Conservation (phyloP, 352 stramenopile species). For the Globisporangium canariense region DNA sequence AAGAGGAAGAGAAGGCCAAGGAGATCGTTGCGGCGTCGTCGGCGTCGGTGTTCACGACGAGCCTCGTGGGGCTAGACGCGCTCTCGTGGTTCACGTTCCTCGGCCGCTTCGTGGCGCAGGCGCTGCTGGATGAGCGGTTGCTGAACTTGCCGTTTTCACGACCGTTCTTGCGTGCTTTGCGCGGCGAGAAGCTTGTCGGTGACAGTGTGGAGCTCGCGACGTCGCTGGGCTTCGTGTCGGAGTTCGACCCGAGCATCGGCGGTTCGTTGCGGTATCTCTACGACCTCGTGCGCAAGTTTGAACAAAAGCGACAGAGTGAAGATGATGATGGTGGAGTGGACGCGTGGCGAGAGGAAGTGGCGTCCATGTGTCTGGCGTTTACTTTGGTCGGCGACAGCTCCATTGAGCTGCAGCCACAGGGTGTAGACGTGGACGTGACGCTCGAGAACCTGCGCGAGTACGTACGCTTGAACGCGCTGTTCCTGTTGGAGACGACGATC, state of each 20-base stretch:
- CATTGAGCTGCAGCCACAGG: slow-evolving; percentile 49
- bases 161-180: slow-evolving; percentile 62
- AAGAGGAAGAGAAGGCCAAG: slow-evolving; percentile 11
- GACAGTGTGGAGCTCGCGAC: slow-evolving; percentile 31
- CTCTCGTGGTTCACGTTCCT: slow-evolving; percentile 71
- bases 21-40: neutral
- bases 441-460: slow-evolving; percentile 49
- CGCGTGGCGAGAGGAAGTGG: slow-evolving; percentile 34
- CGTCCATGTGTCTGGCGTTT: slow-evolving; percentile 70
- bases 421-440: slow-evolving; percentile 44
- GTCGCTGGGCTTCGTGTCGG: slow-evolving; percentile 57
- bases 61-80: slow-evolving; percentile 17
- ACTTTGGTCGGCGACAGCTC: slow-evolving; percentile 65
- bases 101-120: slow-evolving; percentile 64
- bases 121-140: slow-evolving; percentile 79
- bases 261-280: slow-evolving; percentile 65
- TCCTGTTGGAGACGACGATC: slow-evolving; percentile 68
- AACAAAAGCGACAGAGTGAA: neutral
- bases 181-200: slow-evolving; percentile 51
- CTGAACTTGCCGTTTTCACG: slow-evolving; percentile 78
- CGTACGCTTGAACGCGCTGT: slow-evolving; percentile 43
- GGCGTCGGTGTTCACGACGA: slow-evolving; percentile 5
- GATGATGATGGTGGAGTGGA: slow-evolving; percentile 16
- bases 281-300: slow-evolving; percentile 21
- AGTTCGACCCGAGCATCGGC: slow-evolving; percentile 66